These are phyloP conservation scores for Prinsepia uniflora DNA, from an alignment of 306 rosid species.

Conservation along the genomic window DNA sequence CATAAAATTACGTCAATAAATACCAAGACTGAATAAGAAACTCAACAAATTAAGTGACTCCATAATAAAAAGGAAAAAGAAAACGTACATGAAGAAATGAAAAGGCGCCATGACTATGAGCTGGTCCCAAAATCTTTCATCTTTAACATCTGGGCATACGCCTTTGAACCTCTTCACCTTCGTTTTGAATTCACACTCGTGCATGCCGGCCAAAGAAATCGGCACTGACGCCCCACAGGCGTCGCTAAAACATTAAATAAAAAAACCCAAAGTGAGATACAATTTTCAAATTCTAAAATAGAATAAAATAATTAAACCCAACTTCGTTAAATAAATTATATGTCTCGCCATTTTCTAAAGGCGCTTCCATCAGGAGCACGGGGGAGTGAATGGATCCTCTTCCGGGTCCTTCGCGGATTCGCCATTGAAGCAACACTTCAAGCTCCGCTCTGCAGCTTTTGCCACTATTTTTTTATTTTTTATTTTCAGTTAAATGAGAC, in stretches of 20 bases:
- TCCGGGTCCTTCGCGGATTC: conserved; percentile 32
- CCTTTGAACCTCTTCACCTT: conserved; percentile 46
- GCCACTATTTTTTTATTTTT: no score
- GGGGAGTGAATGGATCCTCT: conserved; percentile 39
- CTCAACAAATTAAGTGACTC: not conserved
- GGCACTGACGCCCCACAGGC: conserved; percentile 44
- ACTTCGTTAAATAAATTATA: not conserved
- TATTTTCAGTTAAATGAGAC: not conserved
- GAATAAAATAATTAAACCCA: not conserved
- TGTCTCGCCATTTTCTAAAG: conserved; percentile 47
- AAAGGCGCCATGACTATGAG: conserved; percentile 45
- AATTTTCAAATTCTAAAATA: not conserved
- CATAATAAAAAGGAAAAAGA: not conserved
- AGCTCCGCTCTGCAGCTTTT: conserved; percentile 9
- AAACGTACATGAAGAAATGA: conserved; percentile 49
- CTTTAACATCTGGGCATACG: not conserved
- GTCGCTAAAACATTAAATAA: conserved; percentile 25
- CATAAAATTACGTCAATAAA: not conserved
- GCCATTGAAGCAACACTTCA: conserved; percentile 30
- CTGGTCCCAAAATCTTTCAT: conserved; percentile 20
- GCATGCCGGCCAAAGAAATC: conserved; percentile 50
- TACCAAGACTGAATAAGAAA: not conserved
- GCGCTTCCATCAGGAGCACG: conserved; percentile 65
- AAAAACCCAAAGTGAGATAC: conserved; percentile 1
- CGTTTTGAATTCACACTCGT: conserved; percentile 38